phyloP scores from a whole-genome alignment of 148 eudicot species.

The Cornus controversa region DNA sequence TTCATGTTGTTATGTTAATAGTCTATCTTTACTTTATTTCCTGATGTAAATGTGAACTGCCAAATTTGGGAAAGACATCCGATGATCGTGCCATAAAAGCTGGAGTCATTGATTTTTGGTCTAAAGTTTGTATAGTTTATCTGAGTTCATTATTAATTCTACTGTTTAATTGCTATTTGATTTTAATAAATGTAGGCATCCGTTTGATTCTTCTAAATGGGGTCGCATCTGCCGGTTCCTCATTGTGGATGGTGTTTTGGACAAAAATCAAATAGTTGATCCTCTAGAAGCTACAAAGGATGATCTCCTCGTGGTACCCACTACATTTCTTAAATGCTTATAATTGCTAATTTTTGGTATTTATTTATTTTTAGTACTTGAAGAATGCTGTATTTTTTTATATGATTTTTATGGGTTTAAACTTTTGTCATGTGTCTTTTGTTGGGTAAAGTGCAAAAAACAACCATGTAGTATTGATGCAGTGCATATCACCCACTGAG shows the following conservation, averaged over 20 bases:
- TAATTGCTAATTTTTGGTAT: no score
- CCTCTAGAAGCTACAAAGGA: constrained; percentile 87
- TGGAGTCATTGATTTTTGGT: neutral
- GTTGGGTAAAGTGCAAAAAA: no score
- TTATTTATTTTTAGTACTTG: neutral
- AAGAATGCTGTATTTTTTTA: neutral
- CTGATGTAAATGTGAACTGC: no score
- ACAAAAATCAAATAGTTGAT: constrained; percentile 61
- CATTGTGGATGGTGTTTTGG: constrained; percentile 51
- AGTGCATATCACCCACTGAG: no score
- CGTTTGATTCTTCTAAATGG: constrained; percentile 98
- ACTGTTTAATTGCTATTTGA: neutral
- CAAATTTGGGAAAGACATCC: no score
- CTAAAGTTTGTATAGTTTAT: neutral
- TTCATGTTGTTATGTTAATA: neutral
- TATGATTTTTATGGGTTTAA: neutral
- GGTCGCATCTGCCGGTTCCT: constrained; percentile 89
- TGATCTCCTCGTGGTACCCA: constrained; percentile 85
- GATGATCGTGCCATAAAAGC: neutral
- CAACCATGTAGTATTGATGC: no score
- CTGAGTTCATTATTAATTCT: neutral
- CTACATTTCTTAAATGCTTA: constrained; percentile 1
- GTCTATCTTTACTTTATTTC: neutral
- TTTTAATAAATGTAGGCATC: constrained; percentile 67
- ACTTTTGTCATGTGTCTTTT: no score